A percentile compares a stretch with the other conserved stretches of the same genome.
These are phyloP conservation scores for Crotalaria pallida DNA, from an alignment of 306 rosid species.

Conservation along the genomic window DNA sequence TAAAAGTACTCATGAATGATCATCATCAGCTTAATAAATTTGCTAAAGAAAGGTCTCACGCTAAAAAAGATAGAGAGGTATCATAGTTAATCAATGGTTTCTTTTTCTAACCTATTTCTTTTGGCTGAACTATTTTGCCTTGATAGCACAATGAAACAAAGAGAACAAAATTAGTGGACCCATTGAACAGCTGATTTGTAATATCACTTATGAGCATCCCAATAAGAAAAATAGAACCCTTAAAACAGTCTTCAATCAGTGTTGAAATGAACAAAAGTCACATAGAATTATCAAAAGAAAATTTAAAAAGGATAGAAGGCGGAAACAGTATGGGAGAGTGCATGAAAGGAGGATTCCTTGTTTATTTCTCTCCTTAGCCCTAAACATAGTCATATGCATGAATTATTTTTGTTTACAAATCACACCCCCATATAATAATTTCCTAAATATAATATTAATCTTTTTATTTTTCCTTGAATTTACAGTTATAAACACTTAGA, in stretches of 20 bases:
- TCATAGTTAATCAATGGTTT: constrained; percentile 26
- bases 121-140: constrained; percentile 27
- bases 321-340: constrained; percentile 33
- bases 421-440: background rate
- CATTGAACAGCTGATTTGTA: constrained; percentile 2
- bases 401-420: constrained; percentile 34
- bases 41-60: background rate
- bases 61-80: background rate
- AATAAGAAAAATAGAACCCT: constrained; percentile 10
- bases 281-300: constrained; percentile 31
- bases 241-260: constrained; percentile 25
- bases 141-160: constrained; percentile 28
- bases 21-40: background rate
- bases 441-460: background rate
- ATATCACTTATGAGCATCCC: constrained; percentile 6
- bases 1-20: constrained; percentile 8
- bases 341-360: constrained; percentile 51
- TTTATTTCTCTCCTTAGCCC: constrained; percentile 55
- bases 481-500: constrained; percentile 18
- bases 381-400: constrained; percentile 42
- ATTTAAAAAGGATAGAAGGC: constrained; percentile 13
- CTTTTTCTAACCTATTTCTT: constrained; percentile 24
- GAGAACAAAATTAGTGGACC: constrained; percentile 25
- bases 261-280: constrained; percentile 33
- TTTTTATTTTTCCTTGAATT: constrained; percentile 4